Conservation (phyloP, 2,329 filamentous ascomycete genomes). For the Fusarium sp. region DNA sequence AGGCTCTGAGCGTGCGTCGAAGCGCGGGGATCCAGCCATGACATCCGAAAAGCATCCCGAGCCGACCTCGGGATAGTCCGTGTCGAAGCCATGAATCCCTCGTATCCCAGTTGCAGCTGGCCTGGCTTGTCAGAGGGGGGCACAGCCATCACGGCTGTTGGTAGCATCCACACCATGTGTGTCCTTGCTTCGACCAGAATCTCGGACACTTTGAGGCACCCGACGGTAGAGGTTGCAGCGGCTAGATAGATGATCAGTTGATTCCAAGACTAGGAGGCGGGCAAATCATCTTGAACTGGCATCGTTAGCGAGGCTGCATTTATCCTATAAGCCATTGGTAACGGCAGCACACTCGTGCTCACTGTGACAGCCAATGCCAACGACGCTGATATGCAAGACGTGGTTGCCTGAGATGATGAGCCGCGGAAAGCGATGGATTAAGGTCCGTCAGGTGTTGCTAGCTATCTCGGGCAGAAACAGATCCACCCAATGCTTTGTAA, state of each 20-base stretch:
- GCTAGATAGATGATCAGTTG: constrained; percentile 20
- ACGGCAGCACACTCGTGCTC: constrained; percentile 7
- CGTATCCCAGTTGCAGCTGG: neutral
- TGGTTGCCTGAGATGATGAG: neutral
- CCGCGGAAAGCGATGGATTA: constrained; percentile 3
- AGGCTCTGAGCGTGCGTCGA: neutral
- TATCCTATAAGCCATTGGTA: constrained; percentile 3
- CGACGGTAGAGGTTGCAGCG: constrained; percentile 1
- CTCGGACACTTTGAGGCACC: constrained; percentile 18
- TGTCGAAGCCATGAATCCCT: neutral
- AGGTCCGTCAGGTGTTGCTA: neutral
- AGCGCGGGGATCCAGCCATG: neutral
- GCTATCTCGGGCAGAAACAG: neutral
- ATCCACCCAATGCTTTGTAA: neutral
- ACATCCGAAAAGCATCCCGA: neutral
- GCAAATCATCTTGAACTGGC: constrained; percentile 1
- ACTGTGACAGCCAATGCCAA: neutral
- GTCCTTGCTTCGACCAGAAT: neutral
- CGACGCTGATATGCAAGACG: neutral
- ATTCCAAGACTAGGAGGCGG: neutral
- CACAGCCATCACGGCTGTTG: neutral
- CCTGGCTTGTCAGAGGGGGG: neutral
- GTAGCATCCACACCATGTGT: neutral
- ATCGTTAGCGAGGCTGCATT: neutral
- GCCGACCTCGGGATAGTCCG: neutral